Percentiles rank a stretch among this genome's conserved stretches.
phyloP scores from a whole-genome alignment of 441 rosid species.

The Biscutella laevigata region DNA sequence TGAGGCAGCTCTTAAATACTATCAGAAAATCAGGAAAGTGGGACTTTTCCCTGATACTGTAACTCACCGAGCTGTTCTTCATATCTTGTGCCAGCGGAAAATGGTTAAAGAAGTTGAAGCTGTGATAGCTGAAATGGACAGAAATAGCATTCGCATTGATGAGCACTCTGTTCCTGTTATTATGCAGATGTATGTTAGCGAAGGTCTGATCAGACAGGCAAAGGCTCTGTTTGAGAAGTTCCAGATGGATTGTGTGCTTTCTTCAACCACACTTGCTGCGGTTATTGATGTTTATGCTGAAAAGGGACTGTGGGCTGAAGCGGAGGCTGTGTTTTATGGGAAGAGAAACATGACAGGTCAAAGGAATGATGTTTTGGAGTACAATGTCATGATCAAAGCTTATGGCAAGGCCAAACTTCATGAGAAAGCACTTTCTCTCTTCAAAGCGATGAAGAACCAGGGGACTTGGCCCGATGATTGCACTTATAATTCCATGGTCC shows the following conservation, averaged over 20 bases:
- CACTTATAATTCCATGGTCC: constrained; percentile 72
- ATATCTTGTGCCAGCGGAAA: constrained; percentile 51
- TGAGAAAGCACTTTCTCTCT: constrained; percentile 70
- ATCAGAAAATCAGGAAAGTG: constrained; percentile 51
- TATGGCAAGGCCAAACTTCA: constrained; percentile 72
- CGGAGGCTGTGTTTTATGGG: constrained; percentile 54
- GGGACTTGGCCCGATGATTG: constrained; percentile 87
- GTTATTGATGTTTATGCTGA: constrained; percentile 69
- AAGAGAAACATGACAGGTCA: constrained; percentile 38
- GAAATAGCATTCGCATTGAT: constrained; percentile 38
- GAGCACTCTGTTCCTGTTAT: constrained; percentile 70
- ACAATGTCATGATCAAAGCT: constrained; percentile 84
- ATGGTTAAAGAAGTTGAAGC: constrained; percentile 61
- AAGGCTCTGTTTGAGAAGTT: constrained; percentile 40
- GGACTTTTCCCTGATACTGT: constrained; percentile 71
- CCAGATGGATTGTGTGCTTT: constrained; percentile 35
- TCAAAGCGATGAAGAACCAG: constrained; percentile 67
- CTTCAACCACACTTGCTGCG: constrained; percentile 58
- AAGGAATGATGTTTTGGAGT: constrained; percentile 56
- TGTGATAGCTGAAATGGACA: constrained; percentile 54
- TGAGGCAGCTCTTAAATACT: constrained; percentile 53
- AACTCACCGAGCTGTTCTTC: constrained; percentile 65
- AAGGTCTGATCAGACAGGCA: constrained; percentile 43
- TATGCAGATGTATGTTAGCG: constrained; percentile 52
- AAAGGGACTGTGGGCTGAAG: constrained; percentile 73